Conservation (phyloP, 768 basidiomycete genomes). For the Phylloporus sp. region DNA sequence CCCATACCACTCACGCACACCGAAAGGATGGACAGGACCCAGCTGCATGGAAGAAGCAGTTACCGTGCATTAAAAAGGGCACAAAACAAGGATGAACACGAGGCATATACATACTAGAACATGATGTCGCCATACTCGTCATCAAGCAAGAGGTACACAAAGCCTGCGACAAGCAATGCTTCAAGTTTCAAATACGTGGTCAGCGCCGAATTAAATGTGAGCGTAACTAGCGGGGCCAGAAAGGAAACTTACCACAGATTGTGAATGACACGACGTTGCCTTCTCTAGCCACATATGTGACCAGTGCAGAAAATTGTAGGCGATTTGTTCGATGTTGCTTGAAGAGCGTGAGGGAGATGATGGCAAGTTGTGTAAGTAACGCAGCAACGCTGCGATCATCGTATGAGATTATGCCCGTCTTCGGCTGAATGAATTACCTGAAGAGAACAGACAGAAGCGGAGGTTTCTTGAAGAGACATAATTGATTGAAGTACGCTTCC, state of each 20-base stretch:
- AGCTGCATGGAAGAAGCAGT: background rate
- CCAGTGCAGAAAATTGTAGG: background rate
- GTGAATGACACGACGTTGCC: constrained; percentile 1
- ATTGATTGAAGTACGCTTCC: constrained; percentile 1
- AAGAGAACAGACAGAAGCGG: constrained; percentile 2
- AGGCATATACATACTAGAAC: constrained; percentile 10
- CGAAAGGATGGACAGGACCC: constrained; percentile 7
- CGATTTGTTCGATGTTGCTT: background rate
- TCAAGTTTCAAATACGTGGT: background rate
- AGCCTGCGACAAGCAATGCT: constrained; percentile 2
- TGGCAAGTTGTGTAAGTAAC: background rate
- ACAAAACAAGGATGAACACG: background rate
- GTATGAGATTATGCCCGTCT: background rate
- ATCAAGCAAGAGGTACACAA: constrained; percentile 6
- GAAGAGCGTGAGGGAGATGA: constrained; percentile 4
- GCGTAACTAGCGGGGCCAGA: background rate
- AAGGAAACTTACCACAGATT: background rate
- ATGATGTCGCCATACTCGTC: constrained; percentile 3
- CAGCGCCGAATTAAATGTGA: background rate
- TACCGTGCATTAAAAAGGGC: background rate
- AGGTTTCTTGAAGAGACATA: constrained; percentile 6
- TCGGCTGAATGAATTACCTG: background rate
- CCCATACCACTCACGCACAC: constrained; percentile 3
- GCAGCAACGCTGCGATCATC: background rate
- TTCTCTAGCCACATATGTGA: constrained; percentile 2